phyloP scores from a whole-genome alignment of 164 flowering plant species.

The Vitis vinifera region DNA sequence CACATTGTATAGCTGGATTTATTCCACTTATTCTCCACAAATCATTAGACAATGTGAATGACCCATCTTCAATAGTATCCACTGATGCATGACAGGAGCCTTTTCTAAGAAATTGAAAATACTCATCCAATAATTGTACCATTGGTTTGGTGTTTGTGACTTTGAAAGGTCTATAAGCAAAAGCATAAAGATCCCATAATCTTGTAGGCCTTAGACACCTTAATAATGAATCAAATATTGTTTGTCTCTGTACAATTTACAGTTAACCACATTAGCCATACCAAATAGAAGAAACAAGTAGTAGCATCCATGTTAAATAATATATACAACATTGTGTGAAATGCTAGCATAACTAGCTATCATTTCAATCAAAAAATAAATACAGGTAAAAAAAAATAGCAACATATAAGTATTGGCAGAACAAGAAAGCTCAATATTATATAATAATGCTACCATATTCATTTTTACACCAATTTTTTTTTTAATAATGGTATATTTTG shows the following conservation, averaged over 20 bases:
- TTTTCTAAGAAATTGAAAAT: constrained; percentile 79
- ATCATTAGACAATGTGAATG: constrained; percentile 65
- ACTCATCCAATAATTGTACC: constrained; percentile 81
- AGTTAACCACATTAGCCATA: constrained; percentile 1
- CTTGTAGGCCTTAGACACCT: constrained; percentile 69
- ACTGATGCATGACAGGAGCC: constrained; percentile 44
- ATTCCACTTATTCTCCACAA: constrained; percentile 87
- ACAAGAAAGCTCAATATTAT: too few relatives aligned
- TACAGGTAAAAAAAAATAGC: too few relatives aligned
- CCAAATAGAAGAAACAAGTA: not conserved
- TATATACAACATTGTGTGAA: too few relatives aligned
- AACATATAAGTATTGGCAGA: too few relatives aligned
- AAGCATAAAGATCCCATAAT: constrained; percentile 88
- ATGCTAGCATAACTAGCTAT: too few relatives aligned
- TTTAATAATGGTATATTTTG: too few relatives aligned
- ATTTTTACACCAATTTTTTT: too few relatives aligned
- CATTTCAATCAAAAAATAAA: too few relatives aligned
- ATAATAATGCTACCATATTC: too few relatives aligned
- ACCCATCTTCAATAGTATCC: constrained; percentile 56
- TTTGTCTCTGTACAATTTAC: constrained; percentile 69
- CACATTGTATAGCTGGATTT: constrained; percentile 75
- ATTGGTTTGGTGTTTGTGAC: constrained; percentile 56
- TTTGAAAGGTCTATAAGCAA: constrained; percentile 69
- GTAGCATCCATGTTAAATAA: too few relatives aligned
- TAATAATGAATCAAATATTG: constrained; percentile 66